These are phyloP conservation scores for Pythium sp. DNA, from an alignment of 352 stramenopile genomes.

Conservation along the genomic window DNA sequence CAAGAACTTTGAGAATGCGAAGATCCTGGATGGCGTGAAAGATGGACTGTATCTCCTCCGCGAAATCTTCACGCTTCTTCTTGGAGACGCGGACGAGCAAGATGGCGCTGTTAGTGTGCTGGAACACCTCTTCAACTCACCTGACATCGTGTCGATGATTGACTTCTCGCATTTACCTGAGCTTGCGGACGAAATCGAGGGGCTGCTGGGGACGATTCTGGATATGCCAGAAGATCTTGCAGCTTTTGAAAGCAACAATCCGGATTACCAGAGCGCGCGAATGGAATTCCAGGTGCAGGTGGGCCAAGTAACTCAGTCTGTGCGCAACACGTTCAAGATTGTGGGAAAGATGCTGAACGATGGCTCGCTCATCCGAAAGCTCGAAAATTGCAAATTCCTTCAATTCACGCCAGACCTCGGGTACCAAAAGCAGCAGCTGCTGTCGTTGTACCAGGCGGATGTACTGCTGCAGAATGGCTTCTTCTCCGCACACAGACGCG, in stretches of 20 bases:
- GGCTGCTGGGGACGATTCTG: slow-evolving; percentile 70
- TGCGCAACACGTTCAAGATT: slow-evolving; percentile 42
- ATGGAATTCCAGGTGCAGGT: slow-evolving; percentile 74
- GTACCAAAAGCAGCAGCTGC: slow-evolving; percentile 70
- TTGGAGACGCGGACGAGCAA: slow-evolving; percentile 48
- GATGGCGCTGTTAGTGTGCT: slow-evolving; percentile 51
- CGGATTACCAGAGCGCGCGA: slow-evolving; percentile 38
- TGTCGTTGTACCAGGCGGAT: slow-evolving; percentile 70
- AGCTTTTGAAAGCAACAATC: slow-evolving; percentile 37
- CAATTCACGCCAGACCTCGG: slow-evolving; percentile 48
- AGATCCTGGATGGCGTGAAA: slow-evolving; percentile 56
- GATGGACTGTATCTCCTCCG: slow-evolving; percentile 56
- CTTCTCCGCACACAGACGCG: slow-evolving; percentile 35
- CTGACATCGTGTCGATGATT: slow-evolving; percentile 53
- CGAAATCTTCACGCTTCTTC: slow-evolving; percentile 68
- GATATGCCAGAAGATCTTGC: slow-evolving; percentile 78
- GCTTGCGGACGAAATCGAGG: slow-evolving; percentile 65
- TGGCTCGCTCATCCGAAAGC: slow-evolving; percentile 34
- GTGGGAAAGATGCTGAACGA: slow-evolving; percentile 66
- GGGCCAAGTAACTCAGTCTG: slow-evolving; percentile 50
- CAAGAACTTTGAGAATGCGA: slow-evolving; percentile 59
- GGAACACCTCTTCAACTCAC: slow-evolving; percentile 56
- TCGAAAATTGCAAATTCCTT: slow-evolving; percentile 63
- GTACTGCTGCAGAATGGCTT: slow-evolving; percentile 51
- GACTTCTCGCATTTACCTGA: slow-evolving; percentile 59